Conservation (phyloP, 2,329 filamentous ascomycete species). For the Rutstroemia sp. region DNA sequence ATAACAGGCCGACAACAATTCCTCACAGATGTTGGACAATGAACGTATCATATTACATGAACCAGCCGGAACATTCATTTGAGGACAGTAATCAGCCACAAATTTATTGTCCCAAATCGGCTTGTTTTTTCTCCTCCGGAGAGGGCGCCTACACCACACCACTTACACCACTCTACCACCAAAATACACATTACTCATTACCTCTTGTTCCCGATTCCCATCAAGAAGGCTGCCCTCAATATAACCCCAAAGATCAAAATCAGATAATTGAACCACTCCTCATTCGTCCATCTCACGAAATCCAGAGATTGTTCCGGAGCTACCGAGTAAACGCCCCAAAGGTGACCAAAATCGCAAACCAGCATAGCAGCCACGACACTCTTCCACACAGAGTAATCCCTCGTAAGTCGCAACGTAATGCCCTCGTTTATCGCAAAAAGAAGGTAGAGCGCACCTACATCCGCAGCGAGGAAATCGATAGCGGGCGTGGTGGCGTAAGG, state of each 20-base stretch:
- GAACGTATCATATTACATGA: no score
- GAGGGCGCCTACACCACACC: no score
- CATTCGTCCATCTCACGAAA: constrained; percentile 28
- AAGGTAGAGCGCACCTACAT: constrained; percentile 27
- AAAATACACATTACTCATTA: background rate
- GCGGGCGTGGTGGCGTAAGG: constrained; percentile 17
- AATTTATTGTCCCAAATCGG: no score
- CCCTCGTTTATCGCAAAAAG: constrained; percentile 28
- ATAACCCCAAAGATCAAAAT: constrained; percentile 28
- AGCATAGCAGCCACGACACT: constrained; percentile 21
- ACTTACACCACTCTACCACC: no score
- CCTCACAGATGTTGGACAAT: no score
- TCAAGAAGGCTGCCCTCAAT: constrained; percentile 32
- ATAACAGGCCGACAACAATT: no score
- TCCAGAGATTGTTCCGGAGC: constrained; percentile 23
- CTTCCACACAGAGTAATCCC: constrained; percentile 27
- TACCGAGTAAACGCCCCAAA: constrained; percentile 31
- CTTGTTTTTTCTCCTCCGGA: no score
- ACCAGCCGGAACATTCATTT: no score
- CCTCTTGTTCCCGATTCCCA: constrained; percentile 25
- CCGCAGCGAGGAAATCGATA: constrained; percentile 23
- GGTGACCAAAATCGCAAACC: constrained; percentile 26
- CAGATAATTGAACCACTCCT: constrained; percentile 33
- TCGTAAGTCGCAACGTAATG: constrained; percentile 25
- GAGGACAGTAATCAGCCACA: no score